Evolutionary conservation across 2,329 filamentous ascomycete genomes (phyloP).

Genomic region (Sarocladiaceae sp.): DNA sequence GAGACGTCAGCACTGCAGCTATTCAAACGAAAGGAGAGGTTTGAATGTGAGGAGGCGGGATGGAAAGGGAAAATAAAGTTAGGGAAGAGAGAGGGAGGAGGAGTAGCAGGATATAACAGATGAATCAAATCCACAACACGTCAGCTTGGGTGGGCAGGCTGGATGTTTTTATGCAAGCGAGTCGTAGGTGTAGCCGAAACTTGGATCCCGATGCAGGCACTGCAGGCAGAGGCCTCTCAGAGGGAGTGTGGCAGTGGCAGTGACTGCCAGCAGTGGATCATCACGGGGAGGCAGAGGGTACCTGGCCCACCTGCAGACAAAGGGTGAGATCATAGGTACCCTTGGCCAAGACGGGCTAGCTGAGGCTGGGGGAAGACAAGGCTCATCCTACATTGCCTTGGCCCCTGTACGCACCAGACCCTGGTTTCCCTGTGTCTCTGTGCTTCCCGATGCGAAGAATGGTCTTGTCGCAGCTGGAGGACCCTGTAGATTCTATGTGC

Average conservation of each 20-base stretch:
- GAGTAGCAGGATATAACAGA: background rate
- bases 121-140: constrained; percentile 4
- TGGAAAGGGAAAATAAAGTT: background rate
- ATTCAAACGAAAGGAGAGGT: no score
- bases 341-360: constrained; percentile 5
- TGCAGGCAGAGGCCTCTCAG: background rate
- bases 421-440: background rate
- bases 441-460: background rate
- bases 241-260: background rate
- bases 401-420: no score
- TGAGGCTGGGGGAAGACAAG: constrained; percentile 2
- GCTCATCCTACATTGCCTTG: background rate
- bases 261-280: background rate
- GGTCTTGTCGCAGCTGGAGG: background rate
- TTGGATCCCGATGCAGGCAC: constrained; percentile 1
- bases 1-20: no score
- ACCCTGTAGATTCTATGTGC: background rate
- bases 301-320: background rate
- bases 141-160: background rate
- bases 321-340: background rate
- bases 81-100: background rate
- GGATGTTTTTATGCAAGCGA: constrained; percentile 7
- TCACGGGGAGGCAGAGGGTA: background rate
- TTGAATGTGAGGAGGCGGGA: background rate
- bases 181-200: no score